Base-by-base conservation (phyloP, 208 protist species). In the Crithidia sp. region DNA sequence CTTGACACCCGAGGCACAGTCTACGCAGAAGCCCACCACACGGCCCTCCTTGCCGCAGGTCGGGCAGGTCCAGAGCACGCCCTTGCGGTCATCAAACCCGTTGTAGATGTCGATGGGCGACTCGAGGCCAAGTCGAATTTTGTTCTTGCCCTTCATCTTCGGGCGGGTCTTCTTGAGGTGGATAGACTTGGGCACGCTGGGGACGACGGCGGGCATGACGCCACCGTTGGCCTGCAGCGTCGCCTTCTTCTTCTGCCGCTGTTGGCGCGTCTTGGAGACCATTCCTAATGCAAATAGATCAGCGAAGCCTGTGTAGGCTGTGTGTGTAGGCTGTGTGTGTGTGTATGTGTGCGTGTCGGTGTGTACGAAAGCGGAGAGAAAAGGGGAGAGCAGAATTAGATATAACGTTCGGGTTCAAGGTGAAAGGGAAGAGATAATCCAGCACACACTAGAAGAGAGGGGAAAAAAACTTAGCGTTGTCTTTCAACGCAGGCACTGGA, bases 91-190 rank as follows among this genome's bases (percentile, higher is more conserved):
- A 44, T 97, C 93, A 49, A 97, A 94, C 19, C 90, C 89, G 44
- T 76, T 84, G 73, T 97, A 97, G 62, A 97, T 93, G 60, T 97
- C 89, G 13, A 92, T 74, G 2, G 87, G 90, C 56, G 69, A 87
- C 69, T 95, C 93, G 12, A 94, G 84, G 12, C 93, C 93, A 7
- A 97, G 84, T 19, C 93, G 90, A 59, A 97, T 94, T 79, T 97
- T 97, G 76, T 89, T 88, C 66, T 97, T 97, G 28, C 89, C 82
- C 74, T 95, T 97, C 93, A 97, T 97, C 14, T 83, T 83, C 2
- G 93, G 93, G 10, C 89, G 90, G 6, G 90, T 95, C 69, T 94
- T 95, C 83, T 97, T 97, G 40, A 94, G 73, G 59, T 95, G 90
- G 14, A 97, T 81, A 0, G 88, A 95, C 77, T 95, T 97, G 47